A percentile compares a stretch with the other conserved stretches of the same genome.
Evolutionary conservation across 148 eudicot species (phyloP).

Genomic region (Dysphania ambrosioides): DNA sequence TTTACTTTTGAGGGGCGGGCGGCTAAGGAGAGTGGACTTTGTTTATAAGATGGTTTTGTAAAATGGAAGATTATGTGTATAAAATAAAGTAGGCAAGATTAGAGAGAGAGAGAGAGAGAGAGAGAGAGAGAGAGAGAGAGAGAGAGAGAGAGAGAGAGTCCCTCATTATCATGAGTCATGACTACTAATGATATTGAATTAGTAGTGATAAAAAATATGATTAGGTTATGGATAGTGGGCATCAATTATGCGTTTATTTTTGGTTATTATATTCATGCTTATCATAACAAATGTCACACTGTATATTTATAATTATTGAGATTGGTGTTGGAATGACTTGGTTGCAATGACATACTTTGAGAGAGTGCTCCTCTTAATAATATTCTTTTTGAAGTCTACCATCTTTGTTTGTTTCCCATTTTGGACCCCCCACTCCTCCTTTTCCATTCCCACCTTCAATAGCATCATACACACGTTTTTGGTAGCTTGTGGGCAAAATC

Average conservation of each 20-base stretch:
- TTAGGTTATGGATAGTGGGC: slow-evolving; percentile 26
- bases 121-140: slow-evolving; percentile 4
- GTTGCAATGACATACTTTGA: slow-evolving; percentile 14
- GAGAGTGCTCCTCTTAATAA: slow-evolving; percentile 27
- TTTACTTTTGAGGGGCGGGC: slow-evolving; percentile 32
- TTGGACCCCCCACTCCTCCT: slow-evolving; percentile 17
- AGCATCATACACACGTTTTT: slow-evolving; percentile 36
- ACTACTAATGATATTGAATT: slow-evolving; percentile 23
- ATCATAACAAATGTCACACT: slow-evolving; percentile 24
- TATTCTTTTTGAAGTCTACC: slow-evolving; percentile 32
- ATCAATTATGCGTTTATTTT: slow-evolving; percentile 16
- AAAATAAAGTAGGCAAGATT: slow-evolving; percentile 21
- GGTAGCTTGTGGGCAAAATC: slow-evolving; percentile 30
- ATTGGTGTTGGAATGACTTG: slow-evolving; percentile 18
- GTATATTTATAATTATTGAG: slow-evolving; percentile 16
- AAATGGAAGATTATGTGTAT: slow-evolving; percentile 13
- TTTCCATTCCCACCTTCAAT: slow-evolving; percentile 24
- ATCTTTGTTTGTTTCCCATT: slow-evolving; percentile 36
- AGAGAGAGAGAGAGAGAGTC: slow-evolving; percentile 10
- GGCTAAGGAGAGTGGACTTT: slow-evolving; percentile 33
- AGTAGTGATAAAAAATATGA: slow-evolving; percentile 4
- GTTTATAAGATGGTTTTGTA: slow-evolving; percentile 16
- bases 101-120: slow-evolving; percentile 15
- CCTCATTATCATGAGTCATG: slow-evolving; percentile 19
- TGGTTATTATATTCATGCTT: slow-evolving; percentile 12